phyloP scores from a whole-genome alignment of 2,329 filamentous ascomycete species.

The Colletotrichum shisoi region DNA sequence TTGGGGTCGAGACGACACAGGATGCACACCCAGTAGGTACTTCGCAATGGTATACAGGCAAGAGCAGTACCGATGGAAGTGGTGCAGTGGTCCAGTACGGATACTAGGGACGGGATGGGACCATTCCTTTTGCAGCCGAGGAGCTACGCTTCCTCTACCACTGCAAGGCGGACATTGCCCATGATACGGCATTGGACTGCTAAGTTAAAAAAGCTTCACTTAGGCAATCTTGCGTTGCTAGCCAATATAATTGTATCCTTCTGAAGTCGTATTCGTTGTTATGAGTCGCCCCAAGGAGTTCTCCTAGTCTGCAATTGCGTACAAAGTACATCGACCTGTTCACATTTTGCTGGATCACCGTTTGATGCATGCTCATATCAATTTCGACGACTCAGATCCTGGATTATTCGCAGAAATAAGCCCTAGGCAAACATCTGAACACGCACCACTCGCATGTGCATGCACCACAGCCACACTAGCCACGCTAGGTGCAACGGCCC shows the following conservation, averaged over 20 bases:
- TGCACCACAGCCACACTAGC: conserved; percentile 13
- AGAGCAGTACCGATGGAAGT: background rate
- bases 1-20: conserved; percentile 10
- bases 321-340: background rate
- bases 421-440: conserved; percentile 15
- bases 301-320: background rate
- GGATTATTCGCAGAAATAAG: background rate
- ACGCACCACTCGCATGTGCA: background rate
- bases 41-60: background rate
- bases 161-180: background rate
- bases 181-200: background rate
- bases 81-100: background rate
- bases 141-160: background rate
- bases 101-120: background rate
- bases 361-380: background rate
- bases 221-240: background rate
- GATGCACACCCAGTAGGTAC: background rate
- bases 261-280: background rate
- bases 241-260: background rate
- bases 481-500: conserved; percentile 1
- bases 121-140: conserved; percentile 31
- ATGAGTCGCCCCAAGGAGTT: background rate
- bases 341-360: background rate
- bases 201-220: background rate
- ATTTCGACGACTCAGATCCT: background rate